Conservation (phyloP, 768 basidiomycete genomes). For the Agrocybe praecox region DNA sequence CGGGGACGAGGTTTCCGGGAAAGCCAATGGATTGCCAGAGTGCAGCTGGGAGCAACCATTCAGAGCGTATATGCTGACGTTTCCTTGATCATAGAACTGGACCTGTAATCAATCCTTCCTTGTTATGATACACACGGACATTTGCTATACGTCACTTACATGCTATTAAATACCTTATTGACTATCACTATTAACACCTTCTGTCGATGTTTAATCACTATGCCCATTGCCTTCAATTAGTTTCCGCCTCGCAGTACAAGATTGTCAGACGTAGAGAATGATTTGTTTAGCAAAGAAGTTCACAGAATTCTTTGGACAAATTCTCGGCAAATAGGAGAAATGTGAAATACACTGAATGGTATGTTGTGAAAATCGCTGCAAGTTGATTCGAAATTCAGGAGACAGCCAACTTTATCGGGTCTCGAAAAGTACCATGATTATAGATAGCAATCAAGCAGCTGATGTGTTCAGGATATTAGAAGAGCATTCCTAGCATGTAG, state of each 20-base stretch:
- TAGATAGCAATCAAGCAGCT: too few species aligned
- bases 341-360: too few species aligned
- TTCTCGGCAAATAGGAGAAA: too few species aligned
- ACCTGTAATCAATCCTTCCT: not conserved
- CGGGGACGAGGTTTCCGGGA: conserved; percentile 28
- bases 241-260: not conserved
- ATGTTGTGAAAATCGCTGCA: too few species aligned
- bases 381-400: too few species aligned
- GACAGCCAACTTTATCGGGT: too few species aligned
- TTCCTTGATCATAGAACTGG: conserved; percentile 42
- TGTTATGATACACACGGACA: not conserved
- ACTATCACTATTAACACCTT: not conserved
- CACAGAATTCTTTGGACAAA: too few species aligned
- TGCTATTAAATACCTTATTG: not conserved
- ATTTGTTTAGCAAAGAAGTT: too few species aligned
- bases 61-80: conserved; percentile 64
- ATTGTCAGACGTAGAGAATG: too few species aligned
- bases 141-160: not conserved
- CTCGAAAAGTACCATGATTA: too few species aligned
- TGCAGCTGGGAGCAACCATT: conserved; percentile 67
- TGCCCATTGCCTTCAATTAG: not conserved
- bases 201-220: not conserved
- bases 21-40: conserved; percentile 33
- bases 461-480: too few species aligned
- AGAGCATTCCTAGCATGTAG: too few species aligned